Percentiles rank a stretch among this genome's conserved stretches.
These are phyloP conservation scores for Biancaea sappan DNA, from an alignment of 306 rosid species.

Conservation along the genomic window DNA sequence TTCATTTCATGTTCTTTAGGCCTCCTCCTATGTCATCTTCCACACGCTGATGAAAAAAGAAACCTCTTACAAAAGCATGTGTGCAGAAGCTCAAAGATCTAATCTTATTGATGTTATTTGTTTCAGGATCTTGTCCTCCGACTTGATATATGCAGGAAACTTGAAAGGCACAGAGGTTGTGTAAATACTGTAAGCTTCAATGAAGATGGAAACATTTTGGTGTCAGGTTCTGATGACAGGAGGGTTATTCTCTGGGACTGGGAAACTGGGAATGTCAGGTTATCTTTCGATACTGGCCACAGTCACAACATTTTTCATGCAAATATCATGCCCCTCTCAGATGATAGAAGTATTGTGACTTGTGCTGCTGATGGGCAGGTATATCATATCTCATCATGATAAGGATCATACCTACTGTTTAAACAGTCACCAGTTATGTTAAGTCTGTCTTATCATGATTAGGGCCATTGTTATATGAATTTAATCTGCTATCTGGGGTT, in stretches of 20 bases:
- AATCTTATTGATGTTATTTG: neutral
- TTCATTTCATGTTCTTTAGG: neutral
- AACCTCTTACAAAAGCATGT: neutral
- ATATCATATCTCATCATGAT: constrained; percentile 3
- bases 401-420: neutral
- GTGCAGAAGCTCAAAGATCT: neutral
- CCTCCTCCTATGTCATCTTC: neutral
- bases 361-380: constrained; percentile 98
- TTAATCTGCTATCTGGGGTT: neutral
- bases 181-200: constrained; percentile 84
- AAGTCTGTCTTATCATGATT: constrained; percentile 8
- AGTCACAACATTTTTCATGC: constrained; percentile 78
- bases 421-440: neutral
- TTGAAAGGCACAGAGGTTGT: constrained; percentile 78
- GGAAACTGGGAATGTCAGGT: constrained; percentile 58
- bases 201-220: constrained; percentile 69
- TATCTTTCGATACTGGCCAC: constrained; percentile 72
- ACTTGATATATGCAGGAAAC: constrained; percentile 61
- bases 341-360: constrained; percentile 76
- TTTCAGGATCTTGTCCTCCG: constrained; percentile 81
- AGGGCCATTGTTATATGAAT: neutral
- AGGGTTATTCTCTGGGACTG: constrained; percentile 86
- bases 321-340: constrained; percentile 72
- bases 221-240: constrained; percentile 86
- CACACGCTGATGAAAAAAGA: neutral